phyloP scores from a whole-genome alignment of 2,329 filamentous ascomycete genomes.

The Coniochaeta ligniaria region DNA sequence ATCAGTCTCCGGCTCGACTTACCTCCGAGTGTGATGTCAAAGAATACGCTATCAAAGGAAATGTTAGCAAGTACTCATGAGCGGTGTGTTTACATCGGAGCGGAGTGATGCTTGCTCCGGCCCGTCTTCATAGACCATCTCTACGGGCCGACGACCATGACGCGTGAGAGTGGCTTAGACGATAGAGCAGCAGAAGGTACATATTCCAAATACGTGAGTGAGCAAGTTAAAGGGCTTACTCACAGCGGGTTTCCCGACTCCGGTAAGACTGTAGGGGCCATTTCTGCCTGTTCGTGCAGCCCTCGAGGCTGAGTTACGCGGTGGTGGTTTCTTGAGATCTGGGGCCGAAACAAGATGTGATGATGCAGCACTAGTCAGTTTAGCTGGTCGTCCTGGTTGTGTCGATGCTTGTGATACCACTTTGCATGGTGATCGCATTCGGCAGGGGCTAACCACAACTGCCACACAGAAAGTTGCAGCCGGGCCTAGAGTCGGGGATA shows the following conservation, averaged over 20 bases:
- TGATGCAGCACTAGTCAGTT: not conserved
- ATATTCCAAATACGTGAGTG: constrained; percentile 2
- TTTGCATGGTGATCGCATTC: not conserved
- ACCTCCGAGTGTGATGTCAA: constrained; percentile 62
- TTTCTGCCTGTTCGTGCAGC: constrained; percentile 5
- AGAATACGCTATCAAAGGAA: constrained; percentile 18
- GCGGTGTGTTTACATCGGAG: not conserved
- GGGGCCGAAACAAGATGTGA: not conserved
- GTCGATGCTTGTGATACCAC: not conserved
- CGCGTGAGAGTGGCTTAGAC: constrained; percentile 1
- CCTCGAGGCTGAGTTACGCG: not conserved
- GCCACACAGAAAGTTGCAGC: not conserved
- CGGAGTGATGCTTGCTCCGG: not conserved
- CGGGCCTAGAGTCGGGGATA: not conserved
- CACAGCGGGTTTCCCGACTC: constrained; percentile 19
- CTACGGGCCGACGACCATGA: not conserved
- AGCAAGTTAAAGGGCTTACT: constrained; percentile 5
- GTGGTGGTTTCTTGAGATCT: not conserved
- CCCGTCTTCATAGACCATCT: not conserved
- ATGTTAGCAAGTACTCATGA: constrained; percentile 18
- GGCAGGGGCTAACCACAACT: not conserved
- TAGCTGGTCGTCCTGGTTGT: not conserved
- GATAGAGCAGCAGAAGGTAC: not conserved
- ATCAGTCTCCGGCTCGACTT: constrained; percentile 20
- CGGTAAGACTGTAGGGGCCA: constrained; percentile 17